Percentiles rank a stretch among this genome's conserved stretches.
Conservation (phyloP, 2,329 filamentous ascomycete species). For the Diaporthe longicolla region DNA sequence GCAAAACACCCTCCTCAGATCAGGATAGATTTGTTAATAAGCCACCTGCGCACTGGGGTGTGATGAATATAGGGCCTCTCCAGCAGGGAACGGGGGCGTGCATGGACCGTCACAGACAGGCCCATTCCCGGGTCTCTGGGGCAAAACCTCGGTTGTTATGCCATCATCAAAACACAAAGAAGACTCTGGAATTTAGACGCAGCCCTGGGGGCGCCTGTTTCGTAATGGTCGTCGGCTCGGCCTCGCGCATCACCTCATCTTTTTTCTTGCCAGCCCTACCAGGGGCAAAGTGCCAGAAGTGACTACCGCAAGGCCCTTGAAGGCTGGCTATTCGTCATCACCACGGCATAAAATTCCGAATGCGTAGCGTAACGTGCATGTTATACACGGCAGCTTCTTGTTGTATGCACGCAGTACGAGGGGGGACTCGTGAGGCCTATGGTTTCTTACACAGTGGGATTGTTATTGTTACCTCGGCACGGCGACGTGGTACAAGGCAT, state of each 20-base stretch:
- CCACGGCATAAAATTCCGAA: conserved; percentile 16
- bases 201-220: conserved; percentile 3
- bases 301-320: not conserved
- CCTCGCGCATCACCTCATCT: conserved; percentile 3
- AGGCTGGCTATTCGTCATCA: not conserved
- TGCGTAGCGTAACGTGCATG: not conserved
- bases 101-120: not conserved
- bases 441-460: conserved; percentile 11
- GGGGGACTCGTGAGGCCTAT: not conserved
- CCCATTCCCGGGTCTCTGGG: not conserved
- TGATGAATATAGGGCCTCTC: conserved; percentile 2
- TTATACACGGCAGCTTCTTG: not conserved
- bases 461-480: conserved; percentile 13
- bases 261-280: conserved; percentile 19
- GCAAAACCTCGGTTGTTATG: conserved; percentile 5
- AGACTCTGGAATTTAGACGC: too few relatives aligned
- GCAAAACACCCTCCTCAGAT: not conserved
- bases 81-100: not conserved
- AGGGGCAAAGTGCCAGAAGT: not conserved
- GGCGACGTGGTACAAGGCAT: not conserved
- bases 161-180: not conserved
- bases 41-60: not conserved
- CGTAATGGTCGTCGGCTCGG: conserved; percentile 17
- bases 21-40: conserved; percentile 8
- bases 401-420: not conserved